Evolutionary conservation across 2,329 filamentous ascomycete genomes (phyloP), one percentile per base, ranked within the genome.

Genomic region (Scolecobasidium constrictum): DNA sequence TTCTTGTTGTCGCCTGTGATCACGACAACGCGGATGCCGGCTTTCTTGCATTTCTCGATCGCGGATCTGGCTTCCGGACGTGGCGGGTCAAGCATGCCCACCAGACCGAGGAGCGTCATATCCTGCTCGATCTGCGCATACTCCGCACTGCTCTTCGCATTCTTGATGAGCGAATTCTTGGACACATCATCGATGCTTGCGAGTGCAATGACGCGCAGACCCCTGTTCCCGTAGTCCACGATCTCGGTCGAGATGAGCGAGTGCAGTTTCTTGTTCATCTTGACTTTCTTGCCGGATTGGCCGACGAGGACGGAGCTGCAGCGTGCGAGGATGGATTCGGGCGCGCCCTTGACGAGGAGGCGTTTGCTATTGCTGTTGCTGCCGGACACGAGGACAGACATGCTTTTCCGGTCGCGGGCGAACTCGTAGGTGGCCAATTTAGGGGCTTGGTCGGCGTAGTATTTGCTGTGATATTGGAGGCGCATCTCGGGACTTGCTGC

Each of bases 1-100:
- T 93, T 94, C 59, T 83, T 87, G 68, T 94, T 98, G 66, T 98
- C 92, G 56, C 92, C 92, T 42, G 92, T 98, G 63, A 98, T 95
- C 50, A 98, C 92, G 52, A 98, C 86, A 39, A 98, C 86, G 48
- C 92, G 83, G 54, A 98, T 96, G 52, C 92, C 92, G 52, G 92
- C 92, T 48, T 86, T 80, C 62, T 82, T 85, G 66, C 92, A 98
- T 62, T 94, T 84, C 57, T 73, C 72, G 54, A 98, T 93, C 38
- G 92, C 92, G 40, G 69, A 73, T 41, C 83, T 76, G 9, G 96
- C 92, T 66, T 98, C 92, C 38, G 86, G 84, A 28, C 92, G 86
- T 55, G 92, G 92, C 53, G 92, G 92, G 60, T 98, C 92, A 57
- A 95, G 73, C 92, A 98, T 98, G 53, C 83, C 87, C 52, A 94